Evolutionary conservation across 2,329 filamentous ascomycete species (phyloP).

Genomic region (Nemania diffusa): DNA sequence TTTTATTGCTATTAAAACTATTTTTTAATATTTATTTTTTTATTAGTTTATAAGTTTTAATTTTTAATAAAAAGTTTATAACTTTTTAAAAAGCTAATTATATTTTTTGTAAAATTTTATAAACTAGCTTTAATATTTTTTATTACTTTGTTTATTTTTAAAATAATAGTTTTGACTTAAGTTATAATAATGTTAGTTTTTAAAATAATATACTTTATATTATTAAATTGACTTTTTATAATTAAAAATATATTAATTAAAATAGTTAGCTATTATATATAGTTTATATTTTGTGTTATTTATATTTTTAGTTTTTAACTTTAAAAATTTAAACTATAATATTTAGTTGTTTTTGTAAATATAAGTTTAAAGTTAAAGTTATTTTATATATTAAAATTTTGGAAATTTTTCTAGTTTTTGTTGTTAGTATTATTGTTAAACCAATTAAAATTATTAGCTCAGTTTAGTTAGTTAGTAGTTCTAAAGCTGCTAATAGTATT

Average conservation of each 20-base stretch:
- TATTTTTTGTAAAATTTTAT: constrained; percentile 6
- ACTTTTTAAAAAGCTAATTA: constrained; percentile 10
- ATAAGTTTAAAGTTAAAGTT: background rate
- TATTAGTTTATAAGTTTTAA: constrained; percentile 8
- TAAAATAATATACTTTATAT: constrained; percentile 16
- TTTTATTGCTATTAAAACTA: background rate
- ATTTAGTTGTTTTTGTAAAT: background rate
- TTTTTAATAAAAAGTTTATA: background rate
- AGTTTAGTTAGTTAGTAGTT: background rate
- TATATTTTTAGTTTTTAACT: constrained; percentile 7
- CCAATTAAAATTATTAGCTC: constrained; percentile 10
- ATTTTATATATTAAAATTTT: background rate
- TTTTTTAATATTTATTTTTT: too few relatives aligned
- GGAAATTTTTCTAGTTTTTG: background rate
- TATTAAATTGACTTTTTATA: constrained; percentile 7
- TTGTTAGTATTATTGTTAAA: background rate
- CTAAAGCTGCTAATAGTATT: too few relatives aligned
- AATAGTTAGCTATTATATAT: constrained; percentile 2
- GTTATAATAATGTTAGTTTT: constrained; percentile 1
- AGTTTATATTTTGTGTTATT: background rate
- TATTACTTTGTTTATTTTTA: background rate
- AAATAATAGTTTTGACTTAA: constrained; percentile 2
- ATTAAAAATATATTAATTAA: background rate
- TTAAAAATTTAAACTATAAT: background rate
- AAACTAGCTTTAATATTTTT: too few relatives aligned